These are phyloP conservation scores for Nakazawaea wyomingensis DNA, from an alignment of 805 yeast genomes.

Conservation along the genomic window DNA sequence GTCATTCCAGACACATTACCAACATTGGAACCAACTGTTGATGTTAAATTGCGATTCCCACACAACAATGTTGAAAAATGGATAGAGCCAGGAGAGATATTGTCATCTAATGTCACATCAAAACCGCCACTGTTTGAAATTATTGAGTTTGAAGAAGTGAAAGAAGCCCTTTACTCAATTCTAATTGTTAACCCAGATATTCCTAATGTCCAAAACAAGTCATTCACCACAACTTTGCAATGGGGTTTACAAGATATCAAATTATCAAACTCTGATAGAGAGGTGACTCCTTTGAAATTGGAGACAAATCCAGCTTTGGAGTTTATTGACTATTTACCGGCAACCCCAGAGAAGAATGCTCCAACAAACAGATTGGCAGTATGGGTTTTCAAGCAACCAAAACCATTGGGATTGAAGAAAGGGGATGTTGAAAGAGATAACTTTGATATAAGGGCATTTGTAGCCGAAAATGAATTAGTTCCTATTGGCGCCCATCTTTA, in stretches of 20 bases:
- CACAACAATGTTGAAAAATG: slow-evolving; percentile 60
- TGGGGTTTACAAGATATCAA: slow-evolving; percentile 73
- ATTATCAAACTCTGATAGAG: slow-evolving; percentile 51
- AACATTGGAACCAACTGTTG: slow-evolving; percentile 75
- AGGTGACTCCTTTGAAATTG: slow-evolving; percentile 42
- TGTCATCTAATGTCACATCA: slow-evolving; percentile 69
- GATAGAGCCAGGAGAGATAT: slow-evolving; percentile 72
- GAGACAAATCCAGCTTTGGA: slow-evolving; percentile 32
- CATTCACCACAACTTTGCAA: slow-evolving; percentile 65
- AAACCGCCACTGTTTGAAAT: slow-evolving; percentile 75
- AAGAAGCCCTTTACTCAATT: slow-evolving; percentile 63
- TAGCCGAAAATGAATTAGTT: slow-evolving; percentile 44
- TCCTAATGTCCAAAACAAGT: slow-evolving; percentile 68
- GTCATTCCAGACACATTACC: slow-evolving; percentile 95
- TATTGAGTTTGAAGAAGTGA: slow-evolving; percentile 58
- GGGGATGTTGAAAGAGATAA: slow-evolving; percentile 32
- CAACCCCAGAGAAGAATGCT: slow-evolving; percentile 84
- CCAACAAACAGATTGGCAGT: slow-evolving; percentile 78
- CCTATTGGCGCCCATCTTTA: slow-evolving; percentile 91
- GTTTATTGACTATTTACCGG: slow-evolving; percentile 65
- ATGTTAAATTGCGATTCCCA: slow-evolving; percentile 70
- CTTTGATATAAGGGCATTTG: slow-evolving; percentile 74
- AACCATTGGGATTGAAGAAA: slow-evolving; percentile 19
- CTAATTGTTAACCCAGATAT: slow-evolving; percentile 87
- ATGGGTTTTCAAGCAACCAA: slow-evolving; percentile 83